These are phyloP conservation scores for Myxozyma sirexii DNA, from an alignment of 805 yeast species.

Conservation along the genomic window DNA sequence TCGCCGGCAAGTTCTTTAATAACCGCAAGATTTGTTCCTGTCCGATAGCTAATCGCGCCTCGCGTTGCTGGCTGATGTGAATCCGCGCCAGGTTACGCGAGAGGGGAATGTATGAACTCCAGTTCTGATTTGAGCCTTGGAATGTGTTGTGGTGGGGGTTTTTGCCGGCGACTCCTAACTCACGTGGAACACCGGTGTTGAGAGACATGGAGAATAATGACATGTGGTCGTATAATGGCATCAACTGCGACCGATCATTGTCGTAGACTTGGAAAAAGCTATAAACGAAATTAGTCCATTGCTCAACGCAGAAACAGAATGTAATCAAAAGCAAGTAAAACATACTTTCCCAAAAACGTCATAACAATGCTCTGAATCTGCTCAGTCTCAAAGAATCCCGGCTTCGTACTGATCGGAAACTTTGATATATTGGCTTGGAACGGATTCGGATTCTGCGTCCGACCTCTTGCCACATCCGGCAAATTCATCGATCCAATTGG, in stretches of 20 bases:
- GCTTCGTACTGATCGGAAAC: slow-evolving; percentile 49
- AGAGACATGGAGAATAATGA: slow-evolving; percentile 83
- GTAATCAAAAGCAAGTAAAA: no score
- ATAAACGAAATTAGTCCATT: no score
- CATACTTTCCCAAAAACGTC: slow-evolving; percentile 60
- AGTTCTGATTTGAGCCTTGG: slow-evolving; percentile 26
- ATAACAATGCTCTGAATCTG: slow-evolving; percentile 71
- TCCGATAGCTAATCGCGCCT: slow-evolving; percentile 66
- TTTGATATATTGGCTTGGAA: slow-evolving; percentile 20
- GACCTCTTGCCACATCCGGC: slow-evolving; percentile 5
- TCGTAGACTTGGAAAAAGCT: slow-evolving; percentile 85
- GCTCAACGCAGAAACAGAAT: no score
- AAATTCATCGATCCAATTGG: slow-evolving; percentile 63
- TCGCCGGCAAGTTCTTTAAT: slow-evolving; percentile 72
- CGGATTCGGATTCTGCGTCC: slow-evolving; percentile 16
- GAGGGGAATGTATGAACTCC: slow-evolving; percentile 57
- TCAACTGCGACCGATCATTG: slow-evolving; percentile 65
- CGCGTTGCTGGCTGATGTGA: slow-evolving; percentile 52
- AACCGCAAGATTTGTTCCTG: slow-evolving; percentile 61
- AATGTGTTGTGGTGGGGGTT: slow-evolving; percentile 8
- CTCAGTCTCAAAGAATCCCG: slow-evolving; percentile 78
- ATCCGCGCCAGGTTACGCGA: slow-evolving; percentile 78
- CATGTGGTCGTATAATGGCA: slow-evolving; percentile 74
- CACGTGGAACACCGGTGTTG: slow-evolving; percentile 66
- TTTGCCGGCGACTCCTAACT: slow-evolving; percentile 15